Base-by-base conservation (phyloP, 345 rosid species). In the Cardamine resedifolia region DNA sequence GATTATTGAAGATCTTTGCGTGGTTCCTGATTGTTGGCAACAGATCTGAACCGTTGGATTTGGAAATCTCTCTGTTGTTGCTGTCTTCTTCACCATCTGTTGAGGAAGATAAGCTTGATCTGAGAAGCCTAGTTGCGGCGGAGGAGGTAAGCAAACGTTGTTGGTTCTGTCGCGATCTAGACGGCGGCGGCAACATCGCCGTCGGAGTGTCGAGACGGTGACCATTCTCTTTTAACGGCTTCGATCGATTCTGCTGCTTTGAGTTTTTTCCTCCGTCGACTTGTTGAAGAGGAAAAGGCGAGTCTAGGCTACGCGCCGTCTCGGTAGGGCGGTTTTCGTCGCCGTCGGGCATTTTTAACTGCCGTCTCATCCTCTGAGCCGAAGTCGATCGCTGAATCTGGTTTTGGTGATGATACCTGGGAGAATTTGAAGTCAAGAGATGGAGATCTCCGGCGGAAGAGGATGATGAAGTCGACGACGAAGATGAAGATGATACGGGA, bases 51-150 rank as follows among this genome's bases (percentile, higher is more conserved):
- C 30, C 50, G 56, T 61, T 61, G 31, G 49, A 44, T 49, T 50
- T 59, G 31, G 28, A 23, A 14, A 59, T 47, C 10, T 58, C 73
- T 66, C 60, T 58, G 16, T 38, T 41, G 21, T 52, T 58, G n/a
- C 21, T 60, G 1, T 68, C 69, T 4, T 69, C 75, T 27, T 70
- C 76, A 2, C 76, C 57, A 10, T 67, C 58, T 51, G 50, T 18
- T 31, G 73, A 76, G 16, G 62, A 50, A 0, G 87, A 76, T 55
- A 73, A 36, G 36, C 75, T 81, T 2, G 85, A 81, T 38, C 86
- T 85, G 36, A 93, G 75, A 51, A 93, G 85, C 83, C 80, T 90
- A 0, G 89, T 70, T n/a, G 97, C 98, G 4, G 94, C 86, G 3
- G 80, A 77, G 16, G 56, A 4, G 2, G 80, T 57, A 48, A 59